phyloP scores from a whole-genome alignment of 306 rosid genomes.

The Prunus mume region DNA sequence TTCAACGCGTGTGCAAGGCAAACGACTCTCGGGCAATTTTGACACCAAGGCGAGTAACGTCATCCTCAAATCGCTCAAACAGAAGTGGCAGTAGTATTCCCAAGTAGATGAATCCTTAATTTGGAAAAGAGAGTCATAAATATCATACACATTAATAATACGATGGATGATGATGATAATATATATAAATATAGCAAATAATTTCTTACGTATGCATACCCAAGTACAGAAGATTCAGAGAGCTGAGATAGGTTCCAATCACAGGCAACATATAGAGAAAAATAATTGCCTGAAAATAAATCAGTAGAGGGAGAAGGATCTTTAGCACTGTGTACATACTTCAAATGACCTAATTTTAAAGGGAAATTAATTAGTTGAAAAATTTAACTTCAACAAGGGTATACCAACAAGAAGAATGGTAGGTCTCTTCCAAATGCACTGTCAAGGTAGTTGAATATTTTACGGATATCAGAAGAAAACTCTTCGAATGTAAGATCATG shows the following conservation, averaged over 20 bases:
- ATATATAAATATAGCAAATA: background rate
- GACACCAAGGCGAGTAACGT: slow-evolving; percentile 43
- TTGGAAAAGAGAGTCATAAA: background rate
- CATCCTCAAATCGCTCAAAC: slow-evolving; percentile 62
- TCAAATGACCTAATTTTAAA: no score
- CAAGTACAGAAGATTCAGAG: slow-evolving; percentile 60
- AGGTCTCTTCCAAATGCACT: slow-evolving; percentile 59
- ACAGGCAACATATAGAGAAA: slow-evolving; percentile 56
- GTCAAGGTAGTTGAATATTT: slow-evolving; percentile 43
- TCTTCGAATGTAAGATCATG: slow-evolving; percentile 49
- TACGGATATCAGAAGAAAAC: slow-evolving; percentile 47
- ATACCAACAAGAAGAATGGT: slow-evolving; percentile 66
- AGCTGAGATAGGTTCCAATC: slow-evolving; percentile 64
- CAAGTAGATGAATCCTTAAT: slow-evolving; percentile 53
- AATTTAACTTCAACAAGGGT: no score
- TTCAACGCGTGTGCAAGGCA: background rate
- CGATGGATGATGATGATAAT: no score
- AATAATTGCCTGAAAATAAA: slow-evolving; percentile 50
- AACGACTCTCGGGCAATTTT: slow-evolving; percentile 20
- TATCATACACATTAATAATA: background rate
- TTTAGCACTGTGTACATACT: no score
- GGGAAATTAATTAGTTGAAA: no score
- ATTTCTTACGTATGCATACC: slow-evolving; percentile 40
- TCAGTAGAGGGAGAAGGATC: background rate
- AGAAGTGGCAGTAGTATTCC: slow-evolving; percentile 54